These are phyloP conservation scores for Diplotaxis tenuifolia DNA, from an alignment of 345 rosid genomes.

Conservation along the genomic window DNA sequence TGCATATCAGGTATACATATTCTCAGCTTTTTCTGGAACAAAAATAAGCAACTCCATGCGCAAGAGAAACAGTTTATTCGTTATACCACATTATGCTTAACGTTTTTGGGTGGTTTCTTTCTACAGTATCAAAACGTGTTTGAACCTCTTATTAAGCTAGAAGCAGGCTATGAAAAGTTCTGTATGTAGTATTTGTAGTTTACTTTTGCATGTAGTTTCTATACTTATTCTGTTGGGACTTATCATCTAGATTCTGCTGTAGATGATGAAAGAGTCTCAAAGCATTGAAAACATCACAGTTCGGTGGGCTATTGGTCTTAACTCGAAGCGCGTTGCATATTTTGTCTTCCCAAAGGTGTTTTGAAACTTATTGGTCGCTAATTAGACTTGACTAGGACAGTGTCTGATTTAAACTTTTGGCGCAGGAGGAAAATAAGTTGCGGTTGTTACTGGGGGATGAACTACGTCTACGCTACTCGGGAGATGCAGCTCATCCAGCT, in stretches of 20 bases:
- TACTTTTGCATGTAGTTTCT: neutral
- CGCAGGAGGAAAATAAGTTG: slow-evolving; percentile 94
- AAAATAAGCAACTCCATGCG: neutral
- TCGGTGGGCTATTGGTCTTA: slow-evolving; percentile 97
- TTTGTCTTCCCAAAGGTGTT: slow-evolving; percentile 99
- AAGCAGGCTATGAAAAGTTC: slow-evolving; percentile 99
- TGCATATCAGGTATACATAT: slow-evolving; percentile 81
- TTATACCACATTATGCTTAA: neutral
- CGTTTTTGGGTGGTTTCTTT: slow-evolving; percentile 17
- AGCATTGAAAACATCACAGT: slow-evolving; percentile 95
- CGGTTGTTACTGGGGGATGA: slow-evolving; percentile 98
- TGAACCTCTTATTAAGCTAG: slow-evolving; percentile 98
- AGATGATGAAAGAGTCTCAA: slow-evolving; percentile 99
- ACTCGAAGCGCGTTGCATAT: slow-evolving; percentile 94
- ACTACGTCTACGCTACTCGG: slow-evolving; percentile 88
- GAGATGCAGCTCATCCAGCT: slow-evolving; percentile 96
- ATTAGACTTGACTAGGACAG: slow-evolving; percentile 6
- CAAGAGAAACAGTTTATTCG: neutral
- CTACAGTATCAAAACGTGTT: slow-evolving; percentile 99
- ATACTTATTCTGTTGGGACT: slow-evolving; percentile 13
- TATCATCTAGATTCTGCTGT: slow-evolving; percentile 29
- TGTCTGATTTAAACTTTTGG: slow-evolving; percentile 26
- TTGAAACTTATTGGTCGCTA: neutral
- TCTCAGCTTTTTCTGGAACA: neutral
- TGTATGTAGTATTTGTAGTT: slow-evolving; percentile 9